phyloP scores from a whole-genome alignment of 768 basidiomycete genomes.

The Leucogyrophana mollusca region DNA sequence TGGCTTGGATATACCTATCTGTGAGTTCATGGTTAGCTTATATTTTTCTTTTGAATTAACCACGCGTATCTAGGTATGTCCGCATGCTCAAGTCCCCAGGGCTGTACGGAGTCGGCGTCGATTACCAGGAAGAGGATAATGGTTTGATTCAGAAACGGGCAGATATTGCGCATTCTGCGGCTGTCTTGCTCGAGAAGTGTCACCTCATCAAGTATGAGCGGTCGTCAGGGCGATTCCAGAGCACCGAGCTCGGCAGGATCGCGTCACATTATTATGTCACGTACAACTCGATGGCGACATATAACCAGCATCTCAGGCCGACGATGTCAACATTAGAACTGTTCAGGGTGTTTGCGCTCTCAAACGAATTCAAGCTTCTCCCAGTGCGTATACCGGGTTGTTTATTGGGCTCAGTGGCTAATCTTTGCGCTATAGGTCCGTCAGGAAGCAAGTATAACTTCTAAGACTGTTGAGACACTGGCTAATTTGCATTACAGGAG shows the following conservation, averaged over 20 bases:
- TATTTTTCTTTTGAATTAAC: too few relatives aligned
- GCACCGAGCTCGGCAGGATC: constrained; percentile 90
- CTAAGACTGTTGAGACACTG: neutral
- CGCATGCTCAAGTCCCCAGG: constrained; percentile 91
- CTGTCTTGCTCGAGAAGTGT: constrained; percentile 90
- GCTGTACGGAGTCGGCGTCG: constrained; percentile 83
- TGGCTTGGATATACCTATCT: constrained; percentile 96
- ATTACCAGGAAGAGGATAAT: constrained; percentile 86
- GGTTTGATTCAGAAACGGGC: constrained; percentile 88
- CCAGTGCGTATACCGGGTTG: constrained; percentile 47
- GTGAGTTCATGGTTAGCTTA: constrained; percentile 59
- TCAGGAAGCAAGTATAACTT: constrained; percentile 51
- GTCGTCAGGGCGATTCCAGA: constrained; percentile 82
- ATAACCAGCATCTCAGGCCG: constrained; percentile 89
- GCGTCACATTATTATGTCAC: constrained; percentile 96
- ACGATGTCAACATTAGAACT: constrained; percentile 88
- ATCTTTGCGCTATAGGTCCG: constrained; percentile 46
- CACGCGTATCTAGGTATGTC: constrained; percentile 68
- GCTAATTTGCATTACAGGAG: constrained; percentile 41
- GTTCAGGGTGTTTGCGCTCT: constrained; percentile 93
- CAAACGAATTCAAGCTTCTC: constrained; percentile 92
- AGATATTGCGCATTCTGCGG: constrained; percentile 92
- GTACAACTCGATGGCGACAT: constrained; percentile 93
- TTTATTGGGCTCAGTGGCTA: constrained; percentile 1
- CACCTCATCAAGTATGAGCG: constrained; percentile 94